Base-by-base conservation (phyloP, 2,329 filamentous ascomycete genomes). In the Coniella lustricola region DNA sequence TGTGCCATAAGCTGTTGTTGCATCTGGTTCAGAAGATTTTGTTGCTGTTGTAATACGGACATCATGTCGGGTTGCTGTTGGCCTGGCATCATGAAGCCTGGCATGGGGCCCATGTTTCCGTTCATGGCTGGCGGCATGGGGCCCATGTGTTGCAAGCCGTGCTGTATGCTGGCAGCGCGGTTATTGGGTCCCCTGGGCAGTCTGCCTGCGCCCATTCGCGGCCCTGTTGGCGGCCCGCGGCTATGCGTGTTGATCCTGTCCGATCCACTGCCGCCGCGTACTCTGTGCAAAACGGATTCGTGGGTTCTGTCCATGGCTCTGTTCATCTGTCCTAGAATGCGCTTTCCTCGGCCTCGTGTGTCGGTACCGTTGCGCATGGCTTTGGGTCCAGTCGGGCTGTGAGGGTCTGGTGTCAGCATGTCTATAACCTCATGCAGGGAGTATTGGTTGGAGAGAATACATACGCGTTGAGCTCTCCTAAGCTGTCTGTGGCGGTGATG, bases 311-410 rank as follows among this genome's bases (percentile, higher is more conserved):
- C 88, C 80, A 95, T 83, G 13, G 83, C 81, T 60, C 87, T 87
- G 62, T 85, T 82, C 62, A 94, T 79, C 57, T 96, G 89, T 43
- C 89, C 88, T 49, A 96, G 75, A 74, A 96, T 82, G 53, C 88
- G 82, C 64, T 89, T 90, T 51, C 87, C 85, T 56, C 87, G 82
- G 47, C 80, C 76, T 48, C 75, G 72, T 48, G 76, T 74, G 46
- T 63, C 62, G 58, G 71, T 79, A 45, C 80, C 80, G 63, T 85
- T 88, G 61, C 93, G 86, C 90, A 97, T 95, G 31, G 90, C 90
- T 65, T 90, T 93, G 16, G 93, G 93, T 49, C 91, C 93, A 44
- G 90, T 97, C 9, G 93, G 93, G 61, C 91, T 96, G 60, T 51
- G 60, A 52, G 25, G 35, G 49, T 69, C 79, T 67, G 78, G 72